Conservation (phyloP, 495 filamentous ascomycete genomes). For the Durotheca rogersii region DNA sequence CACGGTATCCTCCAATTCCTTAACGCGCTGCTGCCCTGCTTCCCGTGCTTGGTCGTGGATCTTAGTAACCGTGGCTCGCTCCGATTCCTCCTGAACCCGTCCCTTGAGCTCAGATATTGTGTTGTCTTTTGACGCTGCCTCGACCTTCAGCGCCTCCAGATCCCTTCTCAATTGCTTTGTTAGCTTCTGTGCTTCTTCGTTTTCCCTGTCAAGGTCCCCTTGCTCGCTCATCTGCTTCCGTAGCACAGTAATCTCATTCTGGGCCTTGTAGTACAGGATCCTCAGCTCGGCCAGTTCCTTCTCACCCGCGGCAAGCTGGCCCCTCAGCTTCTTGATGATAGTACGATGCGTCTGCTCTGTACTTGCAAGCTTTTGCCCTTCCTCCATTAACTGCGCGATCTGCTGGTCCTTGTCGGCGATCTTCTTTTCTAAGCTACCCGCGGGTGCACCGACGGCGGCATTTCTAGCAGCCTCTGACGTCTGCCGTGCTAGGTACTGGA, state of each 20-base stretch:
- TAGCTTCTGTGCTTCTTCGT: slow-evolving; percentile 63
- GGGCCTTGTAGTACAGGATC: slow-evolving; percentile 65
- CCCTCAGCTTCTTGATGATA: slow-evolving; percentile 78
- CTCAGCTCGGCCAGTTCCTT: slow-evolving; percentile 64
- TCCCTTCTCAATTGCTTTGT: slow-evolving; percentile 70
- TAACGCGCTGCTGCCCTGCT: slow-evolving; percentile 62
- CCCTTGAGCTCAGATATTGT: slow-evolving; percentile 68
- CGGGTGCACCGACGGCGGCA: slow-evolving; percentile 58
- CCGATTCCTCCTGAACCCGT: slow-evolving; percentile 67
- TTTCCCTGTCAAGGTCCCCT: slow-evolving; percentile 65
- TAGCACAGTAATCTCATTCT: slow-evolving; percentile 59
- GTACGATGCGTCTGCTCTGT: slow-evolving; percentile 80
- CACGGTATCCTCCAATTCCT: slow-evolving; percentile 72
- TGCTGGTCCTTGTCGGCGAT: slow-evolving; percentile 86
- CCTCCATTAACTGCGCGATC: slow-evolving; percentile 84
- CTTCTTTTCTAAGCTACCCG: slow-evolving; percentile 70
- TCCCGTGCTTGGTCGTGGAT: slow-evolving; percentile 67
- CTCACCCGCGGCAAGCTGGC: slow-evolving; percentile 59
- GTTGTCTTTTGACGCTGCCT: slow-evolving; percentile 64
- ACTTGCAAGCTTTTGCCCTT: slow-evolving; percentile 85
- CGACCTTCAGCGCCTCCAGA: slow-evolving; percentile 62
- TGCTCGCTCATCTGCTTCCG: slow-evolving; percentile 63
- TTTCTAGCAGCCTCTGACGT: slow-evolving; percentile 69
- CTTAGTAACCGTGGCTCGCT: slow-evolving; percentile 64
- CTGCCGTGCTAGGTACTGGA: slow-evolving; percentile 81